phyloP scores from a whole-genome alignment of 2,329 filamentous ascomycete genomes.

The Cytospora leucostoma region DNA sequence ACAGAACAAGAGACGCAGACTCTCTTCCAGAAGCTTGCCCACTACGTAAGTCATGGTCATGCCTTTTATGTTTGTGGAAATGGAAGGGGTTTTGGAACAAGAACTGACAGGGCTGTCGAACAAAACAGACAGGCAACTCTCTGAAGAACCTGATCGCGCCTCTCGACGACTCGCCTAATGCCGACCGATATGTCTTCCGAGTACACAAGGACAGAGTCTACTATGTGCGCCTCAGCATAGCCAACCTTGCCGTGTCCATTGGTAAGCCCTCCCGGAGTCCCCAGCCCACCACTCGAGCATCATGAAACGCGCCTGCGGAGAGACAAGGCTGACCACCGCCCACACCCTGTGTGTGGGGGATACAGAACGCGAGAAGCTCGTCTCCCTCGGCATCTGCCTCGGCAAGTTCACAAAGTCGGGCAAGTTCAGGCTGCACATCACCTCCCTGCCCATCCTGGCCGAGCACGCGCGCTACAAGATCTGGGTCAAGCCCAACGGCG shows the following conservation, averaged over 20 bases:
- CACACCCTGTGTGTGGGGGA: not conserved
- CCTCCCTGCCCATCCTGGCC: constrained; percentile 80
- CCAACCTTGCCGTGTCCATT: constrained; percentile 87
- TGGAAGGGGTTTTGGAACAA: too few species aligned
- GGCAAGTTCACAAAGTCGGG: constrained; percentile 96
- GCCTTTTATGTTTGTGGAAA: too few species aligned
- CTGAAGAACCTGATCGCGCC: constrained; percentile 83
- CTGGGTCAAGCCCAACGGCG: constrained; percentile 94
- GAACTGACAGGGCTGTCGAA: not conserved
- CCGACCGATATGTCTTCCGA: constrained; percentile 83
- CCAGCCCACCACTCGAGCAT: not conserved
- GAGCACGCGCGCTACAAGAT: constrained; percentile 94
- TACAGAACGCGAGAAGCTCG: constrained; percentile 24
- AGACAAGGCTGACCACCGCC: not conserved
- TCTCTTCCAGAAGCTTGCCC: constrained; percentile 88
- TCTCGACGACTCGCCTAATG: constrained; percentile 64
- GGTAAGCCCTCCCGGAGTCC: constrained; percentile 58
- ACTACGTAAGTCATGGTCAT: constrained; percentile 55
- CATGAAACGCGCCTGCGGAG: not conserved
- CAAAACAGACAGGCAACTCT: constrained; percentile 65
- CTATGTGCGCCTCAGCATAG: constrained; percentile 86
- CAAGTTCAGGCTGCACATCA: constrained; percentile 94
- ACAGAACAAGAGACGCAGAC: constrained; percentile 79
- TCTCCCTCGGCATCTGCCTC: constrained; percentile 25
- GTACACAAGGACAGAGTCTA: constrained; percentile 83